phyloP scores from a whole-genome alignment of 2,329 filamentous ascomycete genomes.

The Calonectria fujianensis region DNA sequence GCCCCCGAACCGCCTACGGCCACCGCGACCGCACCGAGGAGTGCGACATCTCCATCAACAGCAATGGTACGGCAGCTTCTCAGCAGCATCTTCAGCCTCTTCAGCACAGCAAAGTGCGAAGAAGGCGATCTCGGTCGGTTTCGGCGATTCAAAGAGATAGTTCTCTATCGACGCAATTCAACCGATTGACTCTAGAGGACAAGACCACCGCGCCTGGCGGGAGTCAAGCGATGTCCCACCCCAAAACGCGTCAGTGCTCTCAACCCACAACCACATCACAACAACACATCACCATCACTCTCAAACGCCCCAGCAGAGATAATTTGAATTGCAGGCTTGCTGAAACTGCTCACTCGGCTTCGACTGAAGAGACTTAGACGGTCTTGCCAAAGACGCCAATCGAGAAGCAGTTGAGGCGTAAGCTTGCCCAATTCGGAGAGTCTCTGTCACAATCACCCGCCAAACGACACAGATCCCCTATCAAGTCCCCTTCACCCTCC shows the following conservation, averaged over 20 bases:
- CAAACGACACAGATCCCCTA: constrained; percentile 62
- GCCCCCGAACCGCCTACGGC: constrained; percentile 64
- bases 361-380: constrained; percentile 56
- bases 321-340: constrained; percentile 43
- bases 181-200: constrained; percentile 63
- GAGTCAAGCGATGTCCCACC: constrained; percentile 69
- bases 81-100: constrained; percentile 45
- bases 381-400: constrained; percentile 60
- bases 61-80: constrained; percentile 61
- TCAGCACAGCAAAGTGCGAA: constrained; percentile 53
- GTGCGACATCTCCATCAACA: constrained; percentile 59
- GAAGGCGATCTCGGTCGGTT: constrained; percentile 54
- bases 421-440: constrained; percentile 58
- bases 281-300: constrained; percentile 52
- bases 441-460: constrained; percentile 56
- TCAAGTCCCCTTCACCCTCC: constrained; percentile 65
- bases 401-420: constrained; percentile 55
- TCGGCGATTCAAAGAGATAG: constrained; percentile 63
- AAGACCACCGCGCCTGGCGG: constrained; percentile 51
- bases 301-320: constrained; percentile 54
- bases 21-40: constrained; percentile 63
- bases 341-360: constrained; percentile 40
- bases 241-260: constrained; percentile 48
- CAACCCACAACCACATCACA: constrained; percentile 51
- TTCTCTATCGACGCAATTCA: constrained; percentile 64